Conservation (phyloP, 768 basidiomycete species). For the Suillus occidentalis region DNA sequence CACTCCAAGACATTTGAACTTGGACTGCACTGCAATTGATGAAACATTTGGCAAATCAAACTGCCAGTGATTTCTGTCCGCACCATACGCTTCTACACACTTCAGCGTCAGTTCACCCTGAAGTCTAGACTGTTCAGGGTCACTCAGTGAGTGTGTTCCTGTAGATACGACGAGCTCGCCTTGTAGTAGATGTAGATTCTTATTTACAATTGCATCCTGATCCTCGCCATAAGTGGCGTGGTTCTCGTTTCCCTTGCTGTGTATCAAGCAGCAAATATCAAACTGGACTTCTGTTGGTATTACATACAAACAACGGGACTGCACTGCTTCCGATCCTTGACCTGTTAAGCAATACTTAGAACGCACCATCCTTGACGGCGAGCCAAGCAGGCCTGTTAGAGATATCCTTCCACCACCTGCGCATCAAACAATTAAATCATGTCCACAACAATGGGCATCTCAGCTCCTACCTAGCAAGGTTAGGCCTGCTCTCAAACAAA, state of each 20-base stretch:
- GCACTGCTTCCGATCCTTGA: neutral
- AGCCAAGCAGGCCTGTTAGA: conserved; percentile 45
- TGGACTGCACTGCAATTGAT: neutral
- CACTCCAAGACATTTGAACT: neutral
- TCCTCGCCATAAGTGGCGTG: no score
- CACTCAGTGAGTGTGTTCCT: no score
- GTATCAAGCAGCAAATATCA: no score
- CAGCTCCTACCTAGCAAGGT: conserved; percentile 42
- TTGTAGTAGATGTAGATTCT: no score
- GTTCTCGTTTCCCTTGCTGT: no score
- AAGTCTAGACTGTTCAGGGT: no score
- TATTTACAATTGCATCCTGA: no score
- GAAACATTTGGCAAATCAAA: neutral
- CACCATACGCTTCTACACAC: neutral
- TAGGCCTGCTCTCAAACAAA: conserved; percentile 37
- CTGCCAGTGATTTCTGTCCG: neutral
- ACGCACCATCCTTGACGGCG: conserved; percentile 28
- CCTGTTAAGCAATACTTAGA: neutral
- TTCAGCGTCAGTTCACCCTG: no score
- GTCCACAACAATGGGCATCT: neutral
- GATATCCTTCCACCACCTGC: conserved; percentile 56
- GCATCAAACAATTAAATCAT: neutral
- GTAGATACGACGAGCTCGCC: no score
- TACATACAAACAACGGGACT: neutral
- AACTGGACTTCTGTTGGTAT: no score